Percentiles rank a stretch among this genome's conserved stretches.
Conservation (phyloP, 1,284 basidiomycete species). For the Trichosporon ovoides region DNA sequence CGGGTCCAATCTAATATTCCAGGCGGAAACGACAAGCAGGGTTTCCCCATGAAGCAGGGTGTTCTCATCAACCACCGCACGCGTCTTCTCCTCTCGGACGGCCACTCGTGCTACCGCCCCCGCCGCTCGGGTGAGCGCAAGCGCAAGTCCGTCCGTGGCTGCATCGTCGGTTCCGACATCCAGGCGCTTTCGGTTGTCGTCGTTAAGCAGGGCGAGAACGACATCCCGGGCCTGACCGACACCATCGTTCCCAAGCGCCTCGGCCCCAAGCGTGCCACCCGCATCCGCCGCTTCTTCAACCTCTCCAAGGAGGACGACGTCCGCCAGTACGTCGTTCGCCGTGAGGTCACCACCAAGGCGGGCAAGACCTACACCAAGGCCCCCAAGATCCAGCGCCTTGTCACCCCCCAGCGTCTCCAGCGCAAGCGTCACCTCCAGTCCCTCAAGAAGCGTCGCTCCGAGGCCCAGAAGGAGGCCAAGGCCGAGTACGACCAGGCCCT, state of each 20-base stretch:
- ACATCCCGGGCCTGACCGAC: conserved; percentile 91
- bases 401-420: conserved; percentile 92
- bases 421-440: conserved; percentile 89
- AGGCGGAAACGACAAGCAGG: conserved; percentile 51
- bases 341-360: conserved; percentile 92
- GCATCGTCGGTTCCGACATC: conserved; percentile 95
- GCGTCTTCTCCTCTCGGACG: conserved; percentile 85
- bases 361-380: conserved; percentile 98
- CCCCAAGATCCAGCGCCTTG: conserved; percentile 67
- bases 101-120: conserved; percentile 94
- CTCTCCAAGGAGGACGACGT: conserved; percentile 97
- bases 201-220: conserved; percentile 92
- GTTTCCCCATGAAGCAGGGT: conserved; percentile 84
- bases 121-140: conserved; percentile 93
- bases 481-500: conserved; percentile 83
- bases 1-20: conserved; percentile 6
- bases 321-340: conserved; percentile 83
- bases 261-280: conserved; percentile 73
- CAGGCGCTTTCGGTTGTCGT: conserved; percentile 90
- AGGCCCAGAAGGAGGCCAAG: conserved; percentile 92
- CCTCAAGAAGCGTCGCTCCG: conserved; percentile 81
- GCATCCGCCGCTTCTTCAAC: conserved; percentile 98
- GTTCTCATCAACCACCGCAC: conserved; percentile 93
- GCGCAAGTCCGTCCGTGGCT: conserved; percentile 97
- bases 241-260: conserved; percentile 89